Conservation (phyloP, 2,329 filamentous ascomycete genomes). For the Alternaria triticina region DNA sequence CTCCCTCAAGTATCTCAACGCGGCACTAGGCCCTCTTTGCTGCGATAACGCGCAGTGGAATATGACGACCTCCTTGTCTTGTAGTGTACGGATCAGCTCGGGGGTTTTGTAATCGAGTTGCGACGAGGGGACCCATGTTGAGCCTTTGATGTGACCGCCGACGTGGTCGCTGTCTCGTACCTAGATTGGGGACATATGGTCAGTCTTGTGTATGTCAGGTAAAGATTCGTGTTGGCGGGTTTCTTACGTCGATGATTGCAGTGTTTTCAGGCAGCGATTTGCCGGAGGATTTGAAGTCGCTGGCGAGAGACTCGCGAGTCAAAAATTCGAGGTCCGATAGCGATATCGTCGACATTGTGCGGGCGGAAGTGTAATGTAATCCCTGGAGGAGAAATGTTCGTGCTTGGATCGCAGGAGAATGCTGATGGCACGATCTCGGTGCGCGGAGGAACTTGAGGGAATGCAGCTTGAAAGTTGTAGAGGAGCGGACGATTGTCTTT, state of each 20-base stretch:
- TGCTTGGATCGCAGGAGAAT: background rate
- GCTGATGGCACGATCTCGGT: background rate
- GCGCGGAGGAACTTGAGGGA: background rate
- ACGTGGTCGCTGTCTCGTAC: slow-evolving; percentile 91
- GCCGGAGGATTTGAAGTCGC: slow-evolving; percentile 55
- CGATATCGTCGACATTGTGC: slow-evolving; percentile 53
- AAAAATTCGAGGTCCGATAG: slow-evolving; percentile 72
- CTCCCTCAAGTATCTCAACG: slow-evolving; percentile 78
- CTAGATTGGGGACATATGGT: slow-evolving; percentile 79
- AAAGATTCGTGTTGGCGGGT: slow-evolving; percentile 56
- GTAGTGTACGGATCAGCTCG: slow-evolving; percentile 78
- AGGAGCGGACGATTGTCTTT: background rate
- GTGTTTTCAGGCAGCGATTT: slow-evolving; percentile 73
- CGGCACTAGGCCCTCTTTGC: slow-evolving; percentile 85
- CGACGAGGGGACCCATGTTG: slow-evolving; percentile 74
- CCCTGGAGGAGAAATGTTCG: background rate
- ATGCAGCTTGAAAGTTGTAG: background rate
- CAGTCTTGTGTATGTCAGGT: slow-evolving; percentile 9
- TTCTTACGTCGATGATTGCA: slow-evolving; percentile 49
- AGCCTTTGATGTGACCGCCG: slow-evolving; percentile 84
- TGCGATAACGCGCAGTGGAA: slow-evolving; percentile 96
- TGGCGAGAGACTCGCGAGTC: slow-evolving; percentile 69
- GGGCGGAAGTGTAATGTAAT: background rate
- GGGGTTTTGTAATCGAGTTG: slow-evolving; percentile 79
- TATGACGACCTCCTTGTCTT: slow-evolving; percentile 80